These are phyloP conservation scores for Fusarium sterilihyphosum DNA, from an alignment of 2,329 filamentous ascomycete species.

Conservation along the genomic window DNA sequence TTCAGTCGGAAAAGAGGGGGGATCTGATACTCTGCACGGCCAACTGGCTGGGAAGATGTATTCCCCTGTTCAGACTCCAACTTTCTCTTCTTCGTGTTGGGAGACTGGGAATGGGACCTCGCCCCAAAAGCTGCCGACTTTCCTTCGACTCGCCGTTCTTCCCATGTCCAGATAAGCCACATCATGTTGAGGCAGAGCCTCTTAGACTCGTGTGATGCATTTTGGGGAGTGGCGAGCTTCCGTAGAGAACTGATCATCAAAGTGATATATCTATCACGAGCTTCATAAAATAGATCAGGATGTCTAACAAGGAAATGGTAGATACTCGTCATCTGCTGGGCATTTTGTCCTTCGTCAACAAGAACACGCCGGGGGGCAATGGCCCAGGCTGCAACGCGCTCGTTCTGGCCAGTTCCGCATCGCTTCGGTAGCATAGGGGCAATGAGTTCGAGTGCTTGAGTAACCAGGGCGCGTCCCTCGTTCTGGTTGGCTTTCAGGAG, in stretches of 20 bases:
- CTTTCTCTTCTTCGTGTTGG: constrained; percentile 78
- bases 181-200: constrained; percentile 92
- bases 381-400: constrained; percentile 86
- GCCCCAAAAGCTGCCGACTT: constrained; percentile 38
- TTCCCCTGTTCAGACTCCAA: constrained; percentile 70
- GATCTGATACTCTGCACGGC: constrained; percentile 74
- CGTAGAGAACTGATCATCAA: constrained; percentile 88
- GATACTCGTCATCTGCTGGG: constrained; percentile 95
- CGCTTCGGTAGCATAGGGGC: constrained; percentile 93
- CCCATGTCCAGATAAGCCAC: constrained; percentile 91
- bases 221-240: constrained; percentile 86
- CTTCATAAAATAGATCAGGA: constrained; percentile 93
- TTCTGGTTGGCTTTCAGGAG: constrained; percentile 93
- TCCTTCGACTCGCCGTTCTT: constrained; percentile 80
- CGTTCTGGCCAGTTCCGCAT: constrained; percentile 72
- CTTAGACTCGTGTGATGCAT: constrained; percentile 89
- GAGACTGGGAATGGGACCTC: constrained; percentile 70
- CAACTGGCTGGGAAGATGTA: constrained; percentile 63
- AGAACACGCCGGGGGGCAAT: constrained; percentile 90
- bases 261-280: constrained; percentile 87
- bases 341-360: constrained; percentile 92
- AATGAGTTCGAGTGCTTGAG: constrained; percentile 92
- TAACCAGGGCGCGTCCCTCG: constrained; percentile 90
- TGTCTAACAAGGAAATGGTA: constrained; percentile 97
- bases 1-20: constrained; percentile 74